Evolutionary conservation across 768 basidiomycete genomes (phyloP).

Genomic region (Boletus sensibilis): DNA sequence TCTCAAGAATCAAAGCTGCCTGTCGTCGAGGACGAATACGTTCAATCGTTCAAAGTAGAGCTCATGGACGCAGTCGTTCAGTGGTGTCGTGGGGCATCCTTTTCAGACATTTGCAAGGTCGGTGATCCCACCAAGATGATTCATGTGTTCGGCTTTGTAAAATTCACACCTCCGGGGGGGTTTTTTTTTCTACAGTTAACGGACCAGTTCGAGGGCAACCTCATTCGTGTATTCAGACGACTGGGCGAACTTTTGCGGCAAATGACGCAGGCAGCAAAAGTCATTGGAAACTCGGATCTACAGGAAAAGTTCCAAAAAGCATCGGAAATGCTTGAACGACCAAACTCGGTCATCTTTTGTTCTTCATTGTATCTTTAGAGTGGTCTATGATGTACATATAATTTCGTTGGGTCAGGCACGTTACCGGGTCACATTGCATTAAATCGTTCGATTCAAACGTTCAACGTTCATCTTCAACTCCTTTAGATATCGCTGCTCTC

Average conservation of each 20-base stretch:
- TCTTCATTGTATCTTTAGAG: slow-evolving; percentile 77
- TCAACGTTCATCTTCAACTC: neutral
- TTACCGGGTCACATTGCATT: neutral
- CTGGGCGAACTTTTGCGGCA: slow-evolving; percentile 93
- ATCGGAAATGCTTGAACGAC: slow-evolving; percentile 89
- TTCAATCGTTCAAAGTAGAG: slow-evolving; percentile 95
- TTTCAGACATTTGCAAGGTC: slow-evolving; percentile 95
- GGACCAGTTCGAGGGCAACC: slow-evolving; percentile 94
- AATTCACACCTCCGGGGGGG: neutral
- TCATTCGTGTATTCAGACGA: slow-evolving; percentile 95
- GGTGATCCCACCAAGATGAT: neutral
- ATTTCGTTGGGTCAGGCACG: neutral
- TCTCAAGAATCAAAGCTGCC: slow-evolving; percentile 90
- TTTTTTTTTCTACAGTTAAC: slow-evolving; percentile 58
- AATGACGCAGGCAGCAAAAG: slow-evolving; percentile 94
- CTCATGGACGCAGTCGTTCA: slow-evolving; percentile 97
- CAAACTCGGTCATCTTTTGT: slow-evolving; percentile 91
- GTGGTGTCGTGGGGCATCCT: slow-evolving; percentile 98
- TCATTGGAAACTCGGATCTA: slow-evolving; percentile 92
- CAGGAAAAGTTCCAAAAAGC: slow-evolving; percentile 92
- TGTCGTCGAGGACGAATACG: slow-evolving; percentile 91
- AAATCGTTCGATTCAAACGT: neutral
- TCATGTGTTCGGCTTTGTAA: neutral
- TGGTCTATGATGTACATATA: neutral
- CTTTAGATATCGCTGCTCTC: neutral